These are phyloP conservation scores for Drechslera avenae DNA, from an alignment of 2,329 filamentous ascomycete genomes.

Conservation along the genomic window DNA sequence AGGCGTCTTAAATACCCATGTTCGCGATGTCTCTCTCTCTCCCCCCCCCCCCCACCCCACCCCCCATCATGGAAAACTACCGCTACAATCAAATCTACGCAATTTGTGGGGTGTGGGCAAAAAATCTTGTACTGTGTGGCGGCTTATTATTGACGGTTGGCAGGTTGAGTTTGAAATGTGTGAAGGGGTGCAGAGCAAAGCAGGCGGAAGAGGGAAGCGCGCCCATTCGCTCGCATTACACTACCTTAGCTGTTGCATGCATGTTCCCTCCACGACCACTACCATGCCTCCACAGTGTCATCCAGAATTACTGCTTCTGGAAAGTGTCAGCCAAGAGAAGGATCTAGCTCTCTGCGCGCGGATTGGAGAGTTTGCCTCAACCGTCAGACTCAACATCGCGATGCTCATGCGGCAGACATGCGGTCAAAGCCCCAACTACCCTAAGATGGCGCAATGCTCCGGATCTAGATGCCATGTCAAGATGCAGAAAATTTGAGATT, in stretches of 20 bases:
- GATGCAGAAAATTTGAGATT: not conserved
- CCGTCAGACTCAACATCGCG: conserved; percentile 22
- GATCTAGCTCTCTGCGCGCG: not conserved
- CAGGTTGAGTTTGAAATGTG: not conserved
- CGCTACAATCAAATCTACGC: not conserved
- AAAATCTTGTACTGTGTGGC: conserved; percentile 4
- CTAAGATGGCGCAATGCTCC: conserved; percentile 21
- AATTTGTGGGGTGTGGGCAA: conserved; percentile 9
- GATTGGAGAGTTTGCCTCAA: conserved; percentile 4
- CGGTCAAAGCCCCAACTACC: conserved; percentile 12
- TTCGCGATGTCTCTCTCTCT: not conserved
- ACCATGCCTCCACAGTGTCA: not conserved
- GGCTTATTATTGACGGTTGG: conserved; percentile 4
- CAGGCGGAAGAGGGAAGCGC: conserved; percentile 3
- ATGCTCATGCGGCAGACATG: conserved; percentile 8
- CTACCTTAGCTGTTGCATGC: conserved; percentile 1
- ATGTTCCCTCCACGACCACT: not conserved
- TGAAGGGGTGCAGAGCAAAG: conserved; percentile 3
- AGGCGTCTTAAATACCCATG: not conserved
- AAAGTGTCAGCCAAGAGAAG: no score
- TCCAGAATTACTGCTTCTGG: no score
- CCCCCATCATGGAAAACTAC: no score
- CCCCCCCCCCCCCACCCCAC: no score
- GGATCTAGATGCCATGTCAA: conserved; percentile 8
- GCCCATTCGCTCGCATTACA: conserved; percentile 2